phyloP scores from a whole-genome alignment of 1,139 yeast species.

The Yamadazyma atmosphaerica region DNA sequence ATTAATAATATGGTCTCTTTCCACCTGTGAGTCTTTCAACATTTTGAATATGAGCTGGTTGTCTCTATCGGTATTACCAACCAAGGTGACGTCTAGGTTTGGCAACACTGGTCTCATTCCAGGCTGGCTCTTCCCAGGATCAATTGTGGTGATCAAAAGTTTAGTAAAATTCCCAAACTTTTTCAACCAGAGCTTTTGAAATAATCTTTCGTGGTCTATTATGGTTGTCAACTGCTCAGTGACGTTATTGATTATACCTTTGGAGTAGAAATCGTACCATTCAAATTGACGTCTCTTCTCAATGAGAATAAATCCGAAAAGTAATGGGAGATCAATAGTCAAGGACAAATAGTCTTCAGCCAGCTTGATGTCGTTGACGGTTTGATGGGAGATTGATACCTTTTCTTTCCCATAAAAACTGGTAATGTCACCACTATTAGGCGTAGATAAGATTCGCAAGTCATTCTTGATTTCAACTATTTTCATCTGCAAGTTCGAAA shows the following conservation, averaged over 20 bases:
- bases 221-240: conserved; percentile 61
- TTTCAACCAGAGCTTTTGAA: conserved; percentile 63
- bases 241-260: conserved; percentile 49
- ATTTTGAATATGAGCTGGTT: conserved; percentile 20
- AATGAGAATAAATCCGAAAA: conserved; percentile 75
- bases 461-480: conserved; percentile 37
- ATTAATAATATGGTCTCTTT: conserved; percentile 41
- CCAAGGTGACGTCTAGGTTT: conserved; percentile 42
- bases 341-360: conserved; percentile 49
- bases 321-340: conserved; percentile 73
- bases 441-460: conserved; percentile 22
- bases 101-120: conserved; percentile 28
- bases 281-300: conserved; percentile 68
- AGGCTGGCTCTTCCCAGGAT: conserved; percentile 4
- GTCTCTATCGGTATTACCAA: conserved; percentile 17
- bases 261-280: conserved; percentile 61
- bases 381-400: conserved; percentile 15
- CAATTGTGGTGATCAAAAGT: conserved; percentile 24
- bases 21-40: conserved; percentile 26
- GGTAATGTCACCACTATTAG: conserved; percentile 3
- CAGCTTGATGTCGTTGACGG: conserved; percentile 32
- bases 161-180: conserved; percentile 54
- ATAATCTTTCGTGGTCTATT: conserved; percentile 56
- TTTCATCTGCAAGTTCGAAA: conserved; percentile 42
- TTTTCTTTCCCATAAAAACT: background rate